Conservation (phyloP, 768 basidiomycete species). For the Serendipita indica region DNA sequence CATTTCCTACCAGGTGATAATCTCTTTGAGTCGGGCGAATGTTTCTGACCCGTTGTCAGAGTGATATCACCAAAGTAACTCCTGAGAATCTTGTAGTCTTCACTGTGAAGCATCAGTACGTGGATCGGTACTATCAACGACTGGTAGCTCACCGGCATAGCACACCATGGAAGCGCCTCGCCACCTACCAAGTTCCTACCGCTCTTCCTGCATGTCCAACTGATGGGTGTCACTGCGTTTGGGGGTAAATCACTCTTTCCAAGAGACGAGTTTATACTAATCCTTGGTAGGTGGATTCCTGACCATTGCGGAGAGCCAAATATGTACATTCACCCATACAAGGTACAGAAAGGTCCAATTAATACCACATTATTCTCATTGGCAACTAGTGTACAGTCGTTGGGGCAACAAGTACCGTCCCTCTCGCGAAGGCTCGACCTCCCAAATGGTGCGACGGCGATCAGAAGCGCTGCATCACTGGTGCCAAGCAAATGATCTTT, state of each 20-base stretch:
- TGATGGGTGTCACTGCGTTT: constrained; percentile 10
- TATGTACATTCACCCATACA: constrained; percentile 11
- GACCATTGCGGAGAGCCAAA: constrained; percentile 10
- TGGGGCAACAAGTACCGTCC: background rate
- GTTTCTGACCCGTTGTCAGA: background rate
- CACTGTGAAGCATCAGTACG: constrained; percentile 9
- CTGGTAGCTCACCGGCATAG: background rate
- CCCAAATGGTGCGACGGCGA: constrained; percentile 9
- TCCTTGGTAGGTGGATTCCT: background rate
- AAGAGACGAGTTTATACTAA: background rate
- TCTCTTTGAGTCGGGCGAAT: background rate
- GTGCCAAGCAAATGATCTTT: constrained; percentile 7
- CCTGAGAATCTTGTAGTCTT: constrained; percentile 11
- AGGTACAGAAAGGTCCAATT: background rate
- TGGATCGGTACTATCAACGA: background rate
- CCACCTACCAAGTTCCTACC: constrained; percentile 9
- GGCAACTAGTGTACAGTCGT: constrained; percentile 1
- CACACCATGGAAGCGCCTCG: constrained; percentile 10
- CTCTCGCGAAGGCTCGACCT: background rate
- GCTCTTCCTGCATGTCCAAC: constrained; percentile 9
- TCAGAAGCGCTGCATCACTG: background rate
- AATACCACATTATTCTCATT: background rate
- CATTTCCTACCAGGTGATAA: constrained; percentile 10
- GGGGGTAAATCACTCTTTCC: background rate
- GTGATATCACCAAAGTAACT: background rate